These are phyloP conservation scores for Naganishia vaughanmartiniae DNA, from an alignment of 768 basidiomycete genomes.

Conservation along the genomic window DNA sequence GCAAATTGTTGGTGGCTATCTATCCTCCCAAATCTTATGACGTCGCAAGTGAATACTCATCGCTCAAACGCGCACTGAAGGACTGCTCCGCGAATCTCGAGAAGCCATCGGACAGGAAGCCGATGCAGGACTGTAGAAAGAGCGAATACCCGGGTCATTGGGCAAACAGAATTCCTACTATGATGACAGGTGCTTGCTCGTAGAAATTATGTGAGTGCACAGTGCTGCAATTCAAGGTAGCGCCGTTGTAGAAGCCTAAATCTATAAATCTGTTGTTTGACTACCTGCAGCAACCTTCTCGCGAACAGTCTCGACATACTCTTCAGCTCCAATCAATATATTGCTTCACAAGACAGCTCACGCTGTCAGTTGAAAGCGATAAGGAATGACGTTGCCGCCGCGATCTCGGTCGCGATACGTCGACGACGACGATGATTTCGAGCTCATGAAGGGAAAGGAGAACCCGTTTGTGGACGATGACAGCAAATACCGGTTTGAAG, in stretches of 20 bases:
- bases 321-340: neutral
- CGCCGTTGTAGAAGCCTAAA: too few relatives aligned
- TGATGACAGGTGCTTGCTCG: too few relatives aligned
- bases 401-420: neutral
- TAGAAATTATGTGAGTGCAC: too few relatives aligned
- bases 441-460: neutral
- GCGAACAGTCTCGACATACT: neutral
- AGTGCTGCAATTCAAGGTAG: too few relatives aligned
- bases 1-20: too few relatives aligned
- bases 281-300: neutral
- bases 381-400: neutral
- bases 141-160: neutral
- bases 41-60: neutral
- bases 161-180: too few relatives aligned
- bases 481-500: slow-evolving; percentile 16
- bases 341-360: neutral
- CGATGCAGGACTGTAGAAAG: neutral
- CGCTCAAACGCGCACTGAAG: neutral
- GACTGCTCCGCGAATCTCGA: neutral
- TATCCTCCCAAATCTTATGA: too few relatives aligned
- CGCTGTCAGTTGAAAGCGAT: neutral
- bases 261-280: too few relatives aligned
- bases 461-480: slow-evolving; percentile 14
- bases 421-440: slow-evolving; percentile 3
- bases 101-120: neutral